These are phyloP conservation scores for Trichoderma reesei DNA, from an alignment of 495 filamentous ascomycete species.

Conservation along the genomic window DNA sequence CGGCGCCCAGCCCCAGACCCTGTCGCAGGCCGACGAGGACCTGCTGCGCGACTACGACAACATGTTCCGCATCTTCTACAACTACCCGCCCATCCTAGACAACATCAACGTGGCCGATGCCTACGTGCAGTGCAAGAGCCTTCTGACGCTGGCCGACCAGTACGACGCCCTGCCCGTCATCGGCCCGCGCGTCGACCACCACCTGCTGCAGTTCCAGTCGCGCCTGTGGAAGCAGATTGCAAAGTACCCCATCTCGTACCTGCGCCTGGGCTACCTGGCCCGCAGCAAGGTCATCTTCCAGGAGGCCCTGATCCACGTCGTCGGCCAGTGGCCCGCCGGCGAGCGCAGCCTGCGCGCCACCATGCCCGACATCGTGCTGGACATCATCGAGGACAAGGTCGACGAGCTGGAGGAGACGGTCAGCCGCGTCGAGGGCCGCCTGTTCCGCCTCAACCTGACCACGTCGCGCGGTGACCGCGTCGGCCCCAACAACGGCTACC, in stretches of 20 bases:
- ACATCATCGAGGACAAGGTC: conserved; percentile 85
- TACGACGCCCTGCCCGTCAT: conserved; percentile 85
- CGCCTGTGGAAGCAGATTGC: conserved; percentile 88
- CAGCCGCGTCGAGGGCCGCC: conserved; percentile 56
- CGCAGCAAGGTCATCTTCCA: conserved; percentile 79
- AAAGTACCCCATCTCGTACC: conserved; percentile 84
- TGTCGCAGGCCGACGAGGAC: conserved; percentile 48
- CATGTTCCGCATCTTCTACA: conserved; percentile 87
- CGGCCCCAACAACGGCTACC: conserved; percentile 61
- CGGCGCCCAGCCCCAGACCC: conserved; percentile 33
- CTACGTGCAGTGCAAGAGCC: conserved; percentile 83
- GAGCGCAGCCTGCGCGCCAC: conserved; percentile 63
- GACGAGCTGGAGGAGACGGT: conserved; percentile 70
- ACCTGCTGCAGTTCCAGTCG: conserved; percentile 80
- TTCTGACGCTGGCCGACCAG: conserved; percentile 76
- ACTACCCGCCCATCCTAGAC: conserved; percentile 72
- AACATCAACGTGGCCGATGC: conserved; percentile 77
- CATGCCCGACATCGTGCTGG: conserved; percentile 63
- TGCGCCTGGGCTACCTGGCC: conserved; percentile 79
- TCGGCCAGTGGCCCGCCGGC: conserved; percentile 80
- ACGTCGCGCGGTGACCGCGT: conserved; percentile 75
- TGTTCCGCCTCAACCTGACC: conserved; percentile 71
- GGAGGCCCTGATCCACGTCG: conserved; percentile 82
- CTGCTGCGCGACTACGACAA: conserved; percentile 85
- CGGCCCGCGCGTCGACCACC: conserved; percentile 84